Percentiles rank a stretch among this genome's conserved stretches.
These are phyloP conservation scores for Mortierella sp. DNA, from an alignment of 371 early-diverging fungal species.

Conservation along the genomic window DNA sequence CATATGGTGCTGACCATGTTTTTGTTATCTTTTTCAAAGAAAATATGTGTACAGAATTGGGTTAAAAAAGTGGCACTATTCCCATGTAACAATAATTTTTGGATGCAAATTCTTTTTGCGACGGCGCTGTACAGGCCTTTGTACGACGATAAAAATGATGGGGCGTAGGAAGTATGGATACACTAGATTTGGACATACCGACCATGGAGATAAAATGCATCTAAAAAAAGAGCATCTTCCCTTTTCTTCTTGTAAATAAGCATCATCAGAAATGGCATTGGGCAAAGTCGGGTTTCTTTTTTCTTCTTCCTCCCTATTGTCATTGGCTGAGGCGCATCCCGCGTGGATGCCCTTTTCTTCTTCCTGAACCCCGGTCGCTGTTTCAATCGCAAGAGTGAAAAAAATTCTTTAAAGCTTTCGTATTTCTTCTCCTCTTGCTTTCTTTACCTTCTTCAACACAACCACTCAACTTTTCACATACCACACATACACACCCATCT, in stretches of 20 bases:
- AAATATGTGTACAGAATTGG: too few relatives aligned
- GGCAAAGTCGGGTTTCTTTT: neutral
- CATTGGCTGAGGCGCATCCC: neutral
- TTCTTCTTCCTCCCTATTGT: neutral
- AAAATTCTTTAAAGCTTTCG: neutral
- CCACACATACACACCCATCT: neutral
- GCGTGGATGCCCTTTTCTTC: neutral
- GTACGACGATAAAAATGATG: neutral
- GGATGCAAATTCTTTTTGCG: too few relatives aligned
- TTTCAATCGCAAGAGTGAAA: neutral
- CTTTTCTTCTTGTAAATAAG: neutral
- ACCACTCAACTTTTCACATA: neutral
- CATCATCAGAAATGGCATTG: neutral
- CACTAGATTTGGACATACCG: neutral
- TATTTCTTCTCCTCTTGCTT: neutral
- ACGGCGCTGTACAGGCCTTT: too few relatives aligned
- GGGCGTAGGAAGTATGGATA: too few relatives aligned
- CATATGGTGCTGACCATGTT: too few relatives aligned
- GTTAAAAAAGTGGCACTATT: too few relatives aligned
- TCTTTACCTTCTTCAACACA: neutral
- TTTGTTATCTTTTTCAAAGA: too few relatives aligned
- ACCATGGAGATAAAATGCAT: neutral
- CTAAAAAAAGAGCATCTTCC: neutral
- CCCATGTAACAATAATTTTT: too few relatives aligned
- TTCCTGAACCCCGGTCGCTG: constrained; percentile 5